Evolutionary conservation across 2,329 filamentous ascomycete genomes (phyloP).

Genomic region (Pseudogymnoascus sp.): DNA sequence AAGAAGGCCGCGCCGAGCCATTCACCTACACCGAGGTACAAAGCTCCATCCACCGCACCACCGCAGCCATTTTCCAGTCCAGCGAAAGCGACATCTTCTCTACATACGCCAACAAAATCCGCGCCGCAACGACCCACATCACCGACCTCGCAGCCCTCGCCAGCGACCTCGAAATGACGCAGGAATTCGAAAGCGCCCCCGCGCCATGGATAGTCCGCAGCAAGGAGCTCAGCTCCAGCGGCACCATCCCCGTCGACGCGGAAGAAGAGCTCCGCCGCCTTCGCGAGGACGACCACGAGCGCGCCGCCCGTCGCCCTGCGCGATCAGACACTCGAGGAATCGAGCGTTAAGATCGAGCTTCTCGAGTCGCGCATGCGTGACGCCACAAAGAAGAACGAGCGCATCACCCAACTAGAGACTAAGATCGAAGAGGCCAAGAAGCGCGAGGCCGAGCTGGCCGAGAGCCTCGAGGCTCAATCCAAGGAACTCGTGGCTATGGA

Average conservation of each 20-base stretch:
- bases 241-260: conserved; percentile 71
- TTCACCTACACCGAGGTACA: conserved; percentile 63
- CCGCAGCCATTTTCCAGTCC: conserved; percentile 43
- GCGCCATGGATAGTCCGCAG: conserved; percentile 81
- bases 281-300: conserved; percentile 73
- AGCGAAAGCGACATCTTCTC: conserved; percentile 65
- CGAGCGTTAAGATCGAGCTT: conserved; percentile 87
- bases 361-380: conserved; percentile 83
- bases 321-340: conserved; percentile 78
- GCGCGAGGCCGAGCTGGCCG: conserved; percentile 47
- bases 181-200: conserved; percentile 69
- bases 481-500: conserved; percentile 60
- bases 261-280: conserved; percentile 79
- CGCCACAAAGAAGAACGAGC: conserved; percentile 67
- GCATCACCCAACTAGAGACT: conserved; percentile 59
- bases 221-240: conserved; percentile 73
- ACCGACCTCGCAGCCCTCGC: conserved; percentile 65
- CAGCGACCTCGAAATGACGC: conserved; percentile 62
- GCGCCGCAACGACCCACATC: conserved; percentile 56
- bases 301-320: conserved; percentile 66
- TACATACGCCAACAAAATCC: conserved; percentile 61
- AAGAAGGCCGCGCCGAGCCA: conserved; percentile 64
- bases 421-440: conserved; percentile 48
- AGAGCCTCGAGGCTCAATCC: conserved; percentile 61
- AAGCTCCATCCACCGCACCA: conserved; percentile 52